phyloP scores from a whole-genome alignment of 805 yeast species.

The Nakazawaea ambrosiae region DNA sequence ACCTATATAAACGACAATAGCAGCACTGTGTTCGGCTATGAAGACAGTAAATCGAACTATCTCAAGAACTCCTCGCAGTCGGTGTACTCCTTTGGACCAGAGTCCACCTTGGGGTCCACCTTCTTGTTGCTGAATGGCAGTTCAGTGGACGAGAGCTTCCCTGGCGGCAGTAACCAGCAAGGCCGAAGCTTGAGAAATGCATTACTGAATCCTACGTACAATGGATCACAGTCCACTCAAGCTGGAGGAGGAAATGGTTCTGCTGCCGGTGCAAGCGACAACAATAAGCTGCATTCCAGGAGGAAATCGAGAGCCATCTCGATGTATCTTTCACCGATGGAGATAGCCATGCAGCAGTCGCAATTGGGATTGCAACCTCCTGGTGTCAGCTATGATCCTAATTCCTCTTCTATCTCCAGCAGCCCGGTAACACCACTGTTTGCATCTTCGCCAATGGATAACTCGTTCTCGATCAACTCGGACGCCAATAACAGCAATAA shows the following conservation, averaged over 20 bases:
- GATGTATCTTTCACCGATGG: conserved; percentile 20
- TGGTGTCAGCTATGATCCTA: conserved; percentile 1
- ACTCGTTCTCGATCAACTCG: conserved; percentile 7
- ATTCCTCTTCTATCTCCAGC: conserved; percentile 1
- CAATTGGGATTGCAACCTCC: conserved; percentile 7
- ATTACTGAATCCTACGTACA: conserved; percentile 5
- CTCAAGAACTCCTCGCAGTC: conserved; percentile 1
- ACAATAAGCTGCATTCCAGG: conserved; percentile 1
- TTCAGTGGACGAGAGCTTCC: neutral
- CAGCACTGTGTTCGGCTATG: neutral
- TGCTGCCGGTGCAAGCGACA: conserved; percentile 6
- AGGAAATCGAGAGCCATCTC: conserved; percentile 14
- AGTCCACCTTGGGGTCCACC: neutral
- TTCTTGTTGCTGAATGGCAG: neutral
- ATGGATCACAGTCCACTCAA: too few relatives aligned
- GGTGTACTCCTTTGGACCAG: conserved; percentile 5
- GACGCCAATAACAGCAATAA: neutral
- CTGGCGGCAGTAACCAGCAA: conserved; percentile 11
- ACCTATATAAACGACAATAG: neutral
- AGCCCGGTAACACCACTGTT: conserved; percentile 1
- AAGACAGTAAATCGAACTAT: neutral
- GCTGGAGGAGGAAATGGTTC: conserved; percentile 9
- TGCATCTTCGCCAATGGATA: conserved; percentile 12
- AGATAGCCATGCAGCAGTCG: conserved; percentile 15
- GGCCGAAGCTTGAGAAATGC: conserved; percentile 15